A percentile compares a stretch with the other conserved stretches of the same genome.
Evolutionary conservation across 441 rosid genomes (phyloP).

Genomic region (Viola pubescens): DNA sequence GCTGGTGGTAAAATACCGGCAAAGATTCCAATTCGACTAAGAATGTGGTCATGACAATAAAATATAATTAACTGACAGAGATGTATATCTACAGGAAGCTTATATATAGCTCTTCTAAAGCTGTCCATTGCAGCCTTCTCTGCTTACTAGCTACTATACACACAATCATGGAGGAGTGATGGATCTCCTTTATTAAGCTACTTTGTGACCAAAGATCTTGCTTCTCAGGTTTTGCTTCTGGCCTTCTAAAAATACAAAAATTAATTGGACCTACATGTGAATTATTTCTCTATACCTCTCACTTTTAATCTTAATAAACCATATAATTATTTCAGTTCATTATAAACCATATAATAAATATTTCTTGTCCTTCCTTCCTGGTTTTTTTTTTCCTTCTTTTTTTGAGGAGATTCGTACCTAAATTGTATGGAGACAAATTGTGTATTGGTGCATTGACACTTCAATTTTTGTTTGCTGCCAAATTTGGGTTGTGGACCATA

Average conservation of each 20-base stretch:
- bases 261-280: not conserved
- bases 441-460: not conserved
- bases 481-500: constrained; percentile 1
- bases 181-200: not conserved
- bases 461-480: constrained; percentile 1
- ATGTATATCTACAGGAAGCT: not conserved
- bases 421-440: not conserved
- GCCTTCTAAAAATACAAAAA: not conserved
- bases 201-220: too few species aligned
- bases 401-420: not conserved
- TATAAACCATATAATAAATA: not conserved
- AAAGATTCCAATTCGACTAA: too few species aligned
- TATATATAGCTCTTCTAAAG: constrained; percentile 8
- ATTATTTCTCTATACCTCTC: not conserved
- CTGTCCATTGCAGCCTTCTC: constrained; percentile 23
- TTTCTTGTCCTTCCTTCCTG: not conserved
- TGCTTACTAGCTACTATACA: constrained; percentile 13
- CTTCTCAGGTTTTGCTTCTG: not conserved
- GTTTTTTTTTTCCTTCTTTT: too few species aligned
- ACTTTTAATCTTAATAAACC: too few species aligned
- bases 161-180: constrained; percentile 7
- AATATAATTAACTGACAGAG: too few species aligned
- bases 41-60: not conserved
- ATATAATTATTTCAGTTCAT: not conserved
- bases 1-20: not conserved